Evolutionary conservation across 2,329 filamentous ascomycete species (phyloP).

Genomic region (Clarireedia homoeocarpa): DNA sequence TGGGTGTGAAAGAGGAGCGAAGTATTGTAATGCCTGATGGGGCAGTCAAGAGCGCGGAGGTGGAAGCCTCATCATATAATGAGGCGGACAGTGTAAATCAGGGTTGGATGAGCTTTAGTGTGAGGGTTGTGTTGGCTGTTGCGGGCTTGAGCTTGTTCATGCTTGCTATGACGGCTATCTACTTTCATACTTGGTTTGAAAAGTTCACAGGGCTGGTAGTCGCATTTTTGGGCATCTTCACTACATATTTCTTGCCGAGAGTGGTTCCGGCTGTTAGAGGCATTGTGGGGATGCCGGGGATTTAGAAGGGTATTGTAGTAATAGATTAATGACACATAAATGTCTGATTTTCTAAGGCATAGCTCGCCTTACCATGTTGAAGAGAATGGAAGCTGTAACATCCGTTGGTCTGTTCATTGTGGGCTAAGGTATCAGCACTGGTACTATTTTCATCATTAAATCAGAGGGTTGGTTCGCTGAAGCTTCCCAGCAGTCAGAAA

Average conservation of each 20-base stretch:
- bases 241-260: constrained; percentile 43
- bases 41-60: constrained; percentile 50
- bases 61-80: constrained; percentile 32
- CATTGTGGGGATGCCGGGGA: constrained; percentile 38
- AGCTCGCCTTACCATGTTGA: background rate
- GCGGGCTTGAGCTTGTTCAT: constrained; percentile 80
- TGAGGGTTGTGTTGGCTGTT: constrained; percentile 53
- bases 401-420: background rate
- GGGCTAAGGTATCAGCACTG: background rate
- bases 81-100: constrained; percentile 11
- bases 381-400: background rate
- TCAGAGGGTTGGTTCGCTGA: too few relatives aligned
- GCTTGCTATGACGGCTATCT: constrained; percentile 96
- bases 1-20: constrained; percentile 49
- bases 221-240: constrained; percentile 40
- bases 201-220: constrained; percentile 53
- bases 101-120: constrained; percentile 36
- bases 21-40: constrained; percentile 60
- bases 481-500: background rate
- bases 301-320: constrained; percentile 11
- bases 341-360: too few relatives aligned
- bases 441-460: background rate
- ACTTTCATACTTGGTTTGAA: constrained; percentile 98
- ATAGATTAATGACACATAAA: background rate
- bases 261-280: constrained; percentile 35